A percentile compares a stretch with the other conserved stretches of the same genome.
Conservation (phyloP, 805 yeast species). For the Pichia nakasei region DNA sequence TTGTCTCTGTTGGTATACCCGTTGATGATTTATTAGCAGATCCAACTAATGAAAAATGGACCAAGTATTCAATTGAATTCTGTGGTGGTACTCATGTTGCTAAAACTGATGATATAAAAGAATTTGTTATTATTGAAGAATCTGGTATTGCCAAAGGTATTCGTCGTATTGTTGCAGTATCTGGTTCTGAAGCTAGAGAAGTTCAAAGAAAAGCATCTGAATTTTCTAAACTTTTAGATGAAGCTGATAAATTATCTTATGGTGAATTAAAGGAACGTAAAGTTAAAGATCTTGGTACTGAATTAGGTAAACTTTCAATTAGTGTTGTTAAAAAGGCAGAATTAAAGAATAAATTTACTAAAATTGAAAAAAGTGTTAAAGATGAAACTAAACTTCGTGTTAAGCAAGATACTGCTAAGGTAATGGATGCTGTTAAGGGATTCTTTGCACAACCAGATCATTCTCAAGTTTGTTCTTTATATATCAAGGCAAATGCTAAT, state of each 20-base stretch:
- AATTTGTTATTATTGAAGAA: slow-evolving; percentile 84
- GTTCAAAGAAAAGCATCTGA: slow-evolving; percentile 80
- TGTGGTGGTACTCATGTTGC: slow-evolving; percentile 99
- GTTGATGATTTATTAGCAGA: slow-evolving; percentile 69
- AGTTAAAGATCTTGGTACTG: slow-evolving; percentile 77
- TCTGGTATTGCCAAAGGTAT: slow-evolving; percentile 98
- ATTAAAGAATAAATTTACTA: slow-evolving; percentile 63
- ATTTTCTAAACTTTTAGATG: slow-evolving; percentile 51
- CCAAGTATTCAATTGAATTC: slow-evolving; percentile 75
- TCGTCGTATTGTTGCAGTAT: slow-evolving; percentile 94
- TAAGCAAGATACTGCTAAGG: slow-evolving; percentile 78
- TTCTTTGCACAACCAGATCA: slow-evolving; percentile 53
- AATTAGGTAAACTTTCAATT: slow-evolving; percentile 71
- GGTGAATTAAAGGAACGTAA: slow-evolving; percentile 73
- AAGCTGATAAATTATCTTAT: slow-evolving; percentile 54
- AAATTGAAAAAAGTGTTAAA: slow-evolving; percentile 76
- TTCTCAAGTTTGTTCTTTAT: slow-evolving; percentile 54
- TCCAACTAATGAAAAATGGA: slow-evolving; percentile 73
- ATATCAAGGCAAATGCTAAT: slow-evolving; percentile 64
- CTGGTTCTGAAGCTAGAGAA: slow-evolving; percentile 83
- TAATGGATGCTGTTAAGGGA: slow-evolving; percentile 64
- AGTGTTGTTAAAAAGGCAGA: slow-evolving; percentile 73
- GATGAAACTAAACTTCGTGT: slow-evolving; percentile 84
- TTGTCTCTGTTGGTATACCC: slow-evolving; percentile 89
- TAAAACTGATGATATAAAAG: slow-evolving; percentile 88